Evolutionary conservation across 345 rosid genomes (phyloP), one percentile per base, ranked within the genome.

Genomic region (Orychophragmus violaceus): DNA sequence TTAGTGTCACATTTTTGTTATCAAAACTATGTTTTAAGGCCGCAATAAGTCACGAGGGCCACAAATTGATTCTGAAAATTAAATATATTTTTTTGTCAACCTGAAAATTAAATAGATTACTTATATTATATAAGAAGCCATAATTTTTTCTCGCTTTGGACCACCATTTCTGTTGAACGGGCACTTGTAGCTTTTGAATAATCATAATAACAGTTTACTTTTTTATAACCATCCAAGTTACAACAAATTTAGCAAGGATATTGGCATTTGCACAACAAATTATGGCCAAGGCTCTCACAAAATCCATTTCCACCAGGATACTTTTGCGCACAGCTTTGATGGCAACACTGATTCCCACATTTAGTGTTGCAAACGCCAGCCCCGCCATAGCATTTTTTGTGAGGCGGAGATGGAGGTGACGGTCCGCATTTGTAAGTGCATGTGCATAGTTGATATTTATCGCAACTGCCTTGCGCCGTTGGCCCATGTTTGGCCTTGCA

Each of bases 401-500:
- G 0, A 4, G 14, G 30, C 0, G 30, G 52, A 64, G 24, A 3
- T 5, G 22, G 13, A 28, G 30, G 9, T 11, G 14, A 2, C 1
- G 16, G 8, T 14, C 65, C 57, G 8, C 48, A 68, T 0, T 1
- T 2, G 25, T 68, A 68, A 24, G 3, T 6, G 10, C 66, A 46
- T 3, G 5, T 35, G 22, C 72, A 33, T 33, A n/a, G 3, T 30
- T 57, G 72, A 3, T 1, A 10, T 2, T 0, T 5, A 7, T 45
- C 27, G 39, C 72, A 68, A 2, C 1, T 5, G 18, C 57, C 46
- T 46, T 46, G 6, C 6, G 11, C 66, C 0, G 13, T 25, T 17
- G 58, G 14, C 2, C 72, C 72, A 0, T 46, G 66, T n/a, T 11
- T 68, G 1, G 19, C 27, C 49, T 46, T 68, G 8, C 66, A 68